Percentiles rank a stretch among this genome's conserved stretches.
Conservation (phyloP, 2,329 filamentous ascomycete species). For the Teratosphaeriaceae sp. region DNA sequence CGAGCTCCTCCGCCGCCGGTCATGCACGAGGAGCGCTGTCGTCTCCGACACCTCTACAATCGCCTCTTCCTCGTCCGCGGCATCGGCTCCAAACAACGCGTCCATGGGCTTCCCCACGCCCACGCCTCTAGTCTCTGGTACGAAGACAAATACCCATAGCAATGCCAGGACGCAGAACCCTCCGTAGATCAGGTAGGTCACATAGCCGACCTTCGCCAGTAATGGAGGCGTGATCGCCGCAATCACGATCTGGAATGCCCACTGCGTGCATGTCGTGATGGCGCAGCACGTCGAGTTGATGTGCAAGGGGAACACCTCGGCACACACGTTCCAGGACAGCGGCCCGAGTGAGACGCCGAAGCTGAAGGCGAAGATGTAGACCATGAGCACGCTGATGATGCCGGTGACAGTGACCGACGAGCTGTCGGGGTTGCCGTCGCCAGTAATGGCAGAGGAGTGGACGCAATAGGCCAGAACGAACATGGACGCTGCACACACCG, state of each 20-base stretch:
- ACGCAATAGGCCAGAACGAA: conserved; percentile 12
- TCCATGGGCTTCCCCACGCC: not conserved
- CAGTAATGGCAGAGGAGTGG: conserved; percentile 4
- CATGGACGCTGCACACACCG: conserved; percentile 9
- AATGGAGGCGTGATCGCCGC: conserved; percentile 12
- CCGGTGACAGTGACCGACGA: conserved; percentile 5
- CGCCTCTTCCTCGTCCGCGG: not conserved
- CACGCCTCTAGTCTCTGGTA: conserved; percentile 12
- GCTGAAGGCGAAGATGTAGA: conserved; percentile 14
- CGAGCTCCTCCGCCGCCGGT: not conserved
- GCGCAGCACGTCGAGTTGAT: conserved; percentile 9
- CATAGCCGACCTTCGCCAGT: conserved; percentile 6
- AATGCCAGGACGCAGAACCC: conserved; percentile 8
- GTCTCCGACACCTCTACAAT: not conserved
- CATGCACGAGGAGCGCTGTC: not conserved
- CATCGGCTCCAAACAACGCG: not conserved
- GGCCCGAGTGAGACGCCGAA: conserved; percentile 13
- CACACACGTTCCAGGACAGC: conserved; percentile 10
- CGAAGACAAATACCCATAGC: conserved; percentile 7
- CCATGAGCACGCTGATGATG: conserved; percentile 11
- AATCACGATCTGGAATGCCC: conserved; percentile 16
- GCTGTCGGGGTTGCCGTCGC: not conserved
- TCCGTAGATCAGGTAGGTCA: conserved; percentile 12
- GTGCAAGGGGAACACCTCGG: conserved; percentile 6
- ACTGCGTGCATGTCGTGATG: conserved; percentile 13